Evolutionary conservation across 768 basidiomycete genomes (phyloP).

Genomic region (Termitomyces sp.): DNA sequence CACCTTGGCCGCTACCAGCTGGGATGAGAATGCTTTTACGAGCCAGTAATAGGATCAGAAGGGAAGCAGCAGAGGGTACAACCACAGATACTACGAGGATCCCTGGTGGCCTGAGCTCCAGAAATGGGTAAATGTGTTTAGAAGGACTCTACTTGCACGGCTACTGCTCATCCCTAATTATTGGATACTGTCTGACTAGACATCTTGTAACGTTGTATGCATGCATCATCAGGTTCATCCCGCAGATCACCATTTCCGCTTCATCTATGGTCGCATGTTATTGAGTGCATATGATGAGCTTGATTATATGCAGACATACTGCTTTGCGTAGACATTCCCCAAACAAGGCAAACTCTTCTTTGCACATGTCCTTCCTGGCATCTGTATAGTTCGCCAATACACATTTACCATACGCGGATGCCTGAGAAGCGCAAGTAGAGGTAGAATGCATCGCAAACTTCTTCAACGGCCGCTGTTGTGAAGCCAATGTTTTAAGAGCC

Average conservation of each 20-base stretch:
- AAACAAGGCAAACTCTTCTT: constrained; percentile 79
- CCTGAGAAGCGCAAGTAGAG: constrained; percentile 65
- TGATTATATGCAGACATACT: constrained; percentile 38
- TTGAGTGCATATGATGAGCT: not conserved
- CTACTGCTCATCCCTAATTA: not conserved
- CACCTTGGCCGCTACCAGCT: constrained; percentile 44
- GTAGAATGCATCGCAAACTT: constrained; percentile 69
- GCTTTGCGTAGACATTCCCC: constrained; percentile 73
- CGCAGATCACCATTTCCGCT: constrained; percentile 25
- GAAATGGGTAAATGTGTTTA: constrained; percentile 13
- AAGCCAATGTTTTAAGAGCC: constrained; percentile 17
- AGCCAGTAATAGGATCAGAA: constrained; percentile 37
- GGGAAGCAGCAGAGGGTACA: constrained; percentile 20
- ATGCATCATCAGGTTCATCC: not conserved
- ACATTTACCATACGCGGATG: constrained; percentile 83
- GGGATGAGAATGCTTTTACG: constrained; percentile 48
- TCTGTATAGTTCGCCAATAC: constrained; percentile 80
- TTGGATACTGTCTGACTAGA: not conserved
- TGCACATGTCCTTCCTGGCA: constrained; percentile 78
- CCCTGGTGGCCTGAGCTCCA: constrained; percentile 32
- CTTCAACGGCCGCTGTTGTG: constrained; percentile 43
- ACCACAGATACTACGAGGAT: constrained; percentile 21
- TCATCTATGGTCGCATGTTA: constrained; percentile 19
- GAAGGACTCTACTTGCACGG: not conserved
- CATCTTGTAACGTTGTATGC: not conserved